phyloP scores from a whole-genome alignment of 73 alveolate species.

The Uronychia setigera region DNA sequence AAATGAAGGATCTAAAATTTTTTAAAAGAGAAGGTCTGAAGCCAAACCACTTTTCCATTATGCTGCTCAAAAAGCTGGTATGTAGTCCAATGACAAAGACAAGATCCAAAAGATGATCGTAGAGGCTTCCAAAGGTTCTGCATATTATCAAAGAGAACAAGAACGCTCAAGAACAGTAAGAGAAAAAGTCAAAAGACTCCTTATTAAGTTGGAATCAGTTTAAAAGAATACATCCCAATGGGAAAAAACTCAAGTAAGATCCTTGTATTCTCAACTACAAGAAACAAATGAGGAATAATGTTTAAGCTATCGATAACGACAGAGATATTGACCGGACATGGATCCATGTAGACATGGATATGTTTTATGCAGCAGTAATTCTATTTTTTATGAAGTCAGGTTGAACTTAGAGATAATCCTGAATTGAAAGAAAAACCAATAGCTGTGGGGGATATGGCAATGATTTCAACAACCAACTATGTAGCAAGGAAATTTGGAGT shows the following conservation, averaged over 20 bases:
- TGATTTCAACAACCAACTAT: conserved; percentile 97
- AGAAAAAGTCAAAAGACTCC: conserved; percentile 44
- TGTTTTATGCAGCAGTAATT: conserved; percentile 98
- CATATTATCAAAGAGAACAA: conserved; percentile 69
- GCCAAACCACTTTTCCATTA: conserved; percentile 49
- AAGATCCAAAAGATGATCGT: conserved; percentile 63
- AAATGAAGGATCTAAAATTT: neutral
- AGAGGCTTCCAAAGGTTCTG: conserved; percentile 82
- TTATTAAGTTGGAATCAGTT: conserved; percentile 36
- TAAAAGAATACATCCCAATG: conserved; percentile 34
- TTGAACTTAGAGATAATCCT: conserved; percentile 97
- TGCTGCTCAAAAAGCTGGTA: conserved; percentile 82
- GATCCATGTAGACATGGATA: conserved; percentile 99
- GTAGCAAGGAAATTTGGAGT: conserved; percentile 98
- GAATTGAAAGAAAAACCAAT: conserved; percentile 94
- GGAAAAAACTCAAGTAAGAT: conserved; percentile 24
- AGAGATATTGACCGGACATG: conserved; percentile 85
- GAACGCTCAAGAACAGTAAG: conserved; percentile 60
- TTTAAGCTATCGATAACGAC: conserved; percentile 20
- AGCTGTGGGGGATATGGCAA: conserved; percentile 96
- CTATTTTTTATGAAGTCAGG: neutral
- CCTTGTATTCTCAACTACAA: too few relatives aligned
- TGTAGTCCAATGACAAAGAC: conserved; percentile 73
- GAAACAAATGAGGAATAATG: conserved; percentile 20
- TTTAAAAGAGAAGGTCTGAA: neutral